Percentiles rank a stretch among this genome's conserved stretches.
Evolutionary conservation across 2,329 filamentous ascomycete genomes (phyloP).

Genomic region (Fusarium abutilonis): DNA sequence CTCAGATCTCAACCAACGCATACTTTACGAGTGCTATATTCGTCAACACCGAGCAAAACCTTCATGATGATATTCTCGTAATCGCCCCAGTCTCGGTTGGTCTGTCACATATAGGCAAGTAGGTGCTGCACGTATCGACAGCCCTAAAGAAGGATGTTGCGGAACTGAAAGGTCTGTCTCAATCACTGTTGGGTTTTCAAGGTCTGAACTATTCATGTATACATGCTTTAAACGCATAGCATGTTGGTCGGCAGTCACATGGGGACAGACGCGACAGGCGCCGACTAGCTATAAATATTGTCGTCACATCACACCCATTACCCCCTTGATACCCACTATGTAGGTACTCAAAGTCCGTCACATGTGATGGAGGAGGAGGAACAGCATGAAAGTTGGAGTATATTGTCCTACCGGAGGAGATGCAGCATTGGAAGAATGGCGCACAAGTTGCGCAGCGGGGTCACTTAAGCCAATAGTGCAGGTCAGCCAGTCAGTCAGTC

Average conservation of each 20-base stretch:
- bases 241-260: background rate
- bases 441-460: too few species aligned
- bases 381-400: background rate
- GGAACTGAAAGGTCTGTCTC: background rate
- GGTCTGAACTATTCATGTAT: background rate
- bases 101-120: background rate
- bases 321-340: background rate
- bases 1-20: background rate
- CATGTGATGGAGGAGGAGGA: background rate
- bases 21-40: too few species aligned
- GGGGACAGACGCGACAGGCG: constrained; percentile 3
- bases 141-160: background rate
- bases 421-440: background rate
- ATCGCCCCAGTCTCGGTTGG: too few species aligned
- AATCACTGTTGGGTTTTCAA: background rate
- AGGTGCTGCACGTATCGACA: background rate
- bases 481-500: too few species aligned
- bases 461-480: too few species aligned
- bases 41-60: too few species aligned
- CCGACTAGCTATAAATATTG: constrained; percentile 1
- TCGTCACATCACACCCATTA: background rate
- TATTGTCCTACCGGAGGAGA: background rate
- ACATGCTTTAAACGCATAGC: background rate
- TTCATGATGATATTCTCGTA: too few species aligned
- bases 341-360: background rate